phyloP scores from a whole-genome alignment of 2,329 filamentous ascomycete genomes.

The Exophiala bonariae region DNA sequence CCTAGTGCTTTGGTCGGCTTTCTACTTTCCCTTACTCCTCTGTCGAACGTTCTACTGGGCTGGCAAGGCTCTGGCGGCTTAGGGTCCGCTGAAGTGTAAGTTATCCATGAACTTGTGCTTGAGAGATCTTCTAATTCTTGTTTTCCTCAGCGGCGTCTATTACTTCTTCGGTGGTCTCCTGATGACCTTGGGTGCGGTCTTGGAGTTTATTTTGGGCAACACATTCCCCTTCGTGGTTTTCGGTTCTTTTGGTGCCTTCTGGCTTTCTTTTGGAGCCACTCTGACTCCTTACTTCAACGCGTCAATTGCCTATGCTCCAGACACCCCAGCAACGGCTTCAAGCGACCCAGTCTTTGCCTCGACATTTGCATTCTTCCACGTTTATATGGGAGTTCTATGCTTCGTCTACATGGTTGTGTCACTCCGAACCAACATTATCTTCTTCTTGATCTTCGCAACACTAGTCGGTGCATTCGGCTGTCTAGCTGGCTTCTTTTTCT shows the following conservation, averaged over 20 bases:
- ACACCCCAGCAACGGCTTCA: constrained; percentile 29
- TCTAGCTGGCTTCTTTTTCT: constrained; percentile 50
- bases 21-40: constrained; percentile 54
- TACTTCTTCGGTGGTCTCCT: constrained; percentile 38
- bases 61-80: constrained; percentile 58
- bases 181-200: constrained; percentile 34
- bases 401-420: constrained; percentile 69
- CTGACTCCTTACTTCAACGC: constrained; percentile 56
- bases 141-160: constrained; percentile 29
- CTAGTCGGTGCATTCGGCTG: constrained; percentile 61
- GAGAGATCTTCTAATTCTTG: constrained; percentile 8
- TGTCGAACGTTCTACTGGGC: constrained; percentile 59
- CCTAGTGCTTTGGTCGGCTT: constrained; percentile 38
- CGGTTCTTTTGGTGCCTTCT: constrained; percentile 49
- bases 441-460: constrained; percentile 67
- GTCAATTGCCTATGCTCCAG: constrained; percentile 37
- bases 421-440: constrained; percentile 69
- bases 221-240: constrained; percentile 63
- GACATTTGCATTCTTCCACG: constrained; percentile 57
- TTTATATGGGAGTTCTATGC: constrained; percentile 67
- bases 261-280: constrained; percentile 57
- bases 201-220: constrained; percentile 39
- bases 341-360: constrained; percentile 24
- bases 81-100: constrained; percentile 41
- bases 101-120: background rate